Evolutionary conservation across 345 rosid species (phyloP), one percentile per base, ranked within the genome.

Genomic region (Punica granatum): DNA sequence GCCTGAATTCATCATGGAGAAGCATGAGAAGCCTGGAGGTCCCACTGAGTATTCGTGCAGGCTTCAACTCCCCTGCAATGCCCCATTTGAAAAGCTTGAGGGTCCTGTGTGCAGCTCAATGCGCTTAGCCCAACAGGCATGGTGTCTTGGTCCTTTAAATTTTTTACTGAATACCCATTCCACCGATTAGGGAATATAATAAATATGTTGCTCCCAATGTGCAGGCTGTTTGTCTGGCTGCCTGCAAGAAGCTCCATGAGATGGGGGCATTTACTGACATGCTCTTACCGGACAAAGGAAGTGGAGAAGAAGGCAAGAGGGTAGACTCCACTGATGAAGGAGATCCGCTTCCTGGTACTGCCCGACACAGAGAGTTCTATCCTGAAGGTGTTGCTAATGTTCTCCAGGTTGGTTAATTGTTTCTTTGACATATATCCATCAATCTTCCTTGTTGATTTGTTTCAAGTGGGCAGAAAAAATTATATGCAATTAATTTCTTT

Each of bases 181-280:
- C 61, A 13, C 26, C 34, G 11, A 35, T 48, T 28, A 4, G 8
- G 30, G 42, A 28, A 69, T 53, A 39, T 63, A 14, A 58, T 67
- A 37, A 58, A 62, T 26, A n/a, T 46, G 6, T 58, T 25, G 54
- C 75, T 63, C 66, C 69, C 70, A 46, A 70, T 69, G 28, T 76
- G 79, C 66, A 93, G 97, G 96, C 97, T 79, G 99, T 91, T 77
- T 94, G 99, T 82, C 78, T 94, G 81, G 96, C 91, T 75, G 99
- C 95, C 75, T 91, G 99, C 88, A 94, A 91, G 86, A 94, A 89
- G 82, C 88, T 91, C 76, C 99, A 94, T 73, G 99, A 94, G 82
- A 88, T 94, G 99, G 98, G 96, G 70, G 97, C 96, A 54, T 94
- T 94, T 82, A 94, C 97, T 39, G 98, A 94, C 82, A 91, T 88